Evolutionary conservation across 2,329 filamentous ascomycete genomes (phyloP).

Genomic region (Leptographium procerum): DNA sequence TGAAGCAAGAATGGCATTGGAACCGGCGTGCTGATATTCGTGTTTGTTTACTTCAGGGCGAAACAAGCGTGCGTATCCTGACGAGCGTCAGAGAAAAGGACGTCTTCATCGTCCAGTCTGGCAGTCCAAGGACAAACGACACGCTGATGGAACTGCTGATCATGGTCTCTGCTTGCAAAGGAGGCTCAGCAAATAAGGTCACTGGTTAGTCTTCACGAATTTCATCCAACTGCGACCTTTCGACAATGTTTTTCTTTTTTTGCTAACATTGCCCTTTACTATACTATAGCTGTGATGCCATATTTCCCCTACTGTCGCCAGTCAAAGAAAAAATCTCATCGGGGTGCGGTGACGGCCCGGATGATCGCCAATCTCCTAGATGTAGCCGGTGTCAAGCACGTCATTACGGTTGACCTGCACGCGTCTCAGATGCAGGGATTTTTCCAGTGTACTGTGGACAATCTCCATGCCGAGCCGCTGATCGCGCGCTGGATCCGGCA

Average conservation of each 20-base stretch:
- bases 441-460: conserved; percentile 95
- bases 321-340: conserved; percentile 97
- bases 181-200: conserved; percentile 90
- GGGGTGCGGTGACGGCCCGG: conserved; percentile 89
- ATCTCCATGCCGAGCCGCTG: conserved; percentile 88
- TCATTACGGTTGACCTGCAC: conserved; percentile 94
- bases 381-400: conserved; percentile 90
- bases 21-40: conserved; percentile 13
- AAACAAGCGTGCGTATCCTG: conserved; percentile 58
- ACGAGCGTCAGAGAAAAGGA: conserved; percentile 89
- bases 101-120: conserved; percentile 97
- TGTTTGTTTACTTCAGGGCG: conserved; percentile 34
- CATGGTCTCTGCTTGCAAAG: conserved; percentile 98
- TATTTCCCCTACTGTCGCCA: conserved; percentile 99
- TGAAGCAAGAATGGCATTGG: too few relatives aligned
- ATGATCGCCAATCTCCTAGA: conserved; percentile 94
- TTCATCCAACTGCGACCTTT: neutral
- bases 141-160: conserved; percentile 98
- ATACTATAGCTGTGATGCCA: conserved; percentile 59
- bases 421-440: conserved; percentile 99
- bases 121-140: conserved; percentile 92
- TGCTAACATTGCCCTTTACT: neutral
- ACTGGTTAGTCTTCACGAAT: conserved; percentile 49
- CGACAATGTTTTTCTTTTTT: too few relatives aligned
- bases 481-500: conserved; percentile 91